A percentile compares a stretch with the other conserved stretches of the same genome.
Evolutionary conservation across 352 stramenopile genomes (phyloP).

Genomic region (Phytophthora ohioensis): DNA sequence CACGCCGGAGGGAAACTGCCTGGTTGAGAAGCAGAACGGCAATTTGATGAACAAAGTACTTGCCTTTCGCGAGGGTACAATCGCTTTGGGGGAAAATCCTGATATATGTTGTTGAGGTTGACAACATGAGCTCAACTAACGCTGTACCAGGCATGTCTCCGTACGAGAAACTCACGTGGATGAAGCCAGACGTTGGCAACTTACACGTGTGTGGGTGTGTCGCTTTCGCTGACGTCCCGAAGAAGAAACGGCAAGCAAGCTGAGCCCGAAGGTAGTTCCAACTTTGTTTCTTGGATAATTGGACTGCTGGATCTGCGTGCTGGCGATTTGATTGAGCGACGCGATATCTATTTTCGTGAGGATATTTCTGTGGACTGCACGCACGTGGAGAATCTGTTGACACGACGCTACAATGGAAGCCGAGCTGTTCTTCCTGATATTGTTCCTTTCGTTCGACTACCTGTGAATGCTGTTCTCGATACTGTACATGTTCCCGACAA

Average conservation of each 20-base stretch:
- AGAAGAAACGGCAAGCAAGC: background rate
- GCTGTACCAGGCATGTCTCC: background rate
- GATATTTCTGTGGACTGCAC: background rate
- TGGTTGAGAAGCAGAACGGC: background rate
- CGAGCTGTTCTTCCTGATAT: background rate
- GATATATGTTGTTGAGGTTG: background rate
- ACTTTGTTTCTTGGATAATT: background rate
- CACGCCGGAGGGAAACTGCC: background rate
- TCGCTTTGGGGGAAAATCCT: constrained; percentile 1
- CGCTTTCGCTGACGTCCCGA: background rate
- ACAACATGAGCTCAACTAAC: constrained; percentile 2
- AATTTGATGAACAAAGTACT: background rate
- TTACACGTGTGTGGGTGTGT: background rate
- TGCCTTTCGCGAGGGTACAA: background rate
- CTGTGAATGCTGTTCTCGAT: background rate
- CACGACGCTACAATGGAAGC: background rate
- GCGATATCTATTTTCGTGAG: background rate
- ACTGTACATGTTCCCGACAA: background rate
- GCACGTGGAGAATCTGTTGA: background rate
- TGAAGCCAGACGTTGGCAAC: background rate
- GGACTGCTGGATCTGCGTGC: background rate
- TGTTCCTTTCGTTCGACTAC: background rate
- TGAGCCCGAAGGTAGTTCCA: background rate
- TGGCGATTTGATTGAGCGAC: background rate
- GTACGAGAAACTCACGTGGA: background rate